phyloP scores from a whole-genome alignment of 1,139 yeast genomes.

The Yamadazyma sp. region DNA sequence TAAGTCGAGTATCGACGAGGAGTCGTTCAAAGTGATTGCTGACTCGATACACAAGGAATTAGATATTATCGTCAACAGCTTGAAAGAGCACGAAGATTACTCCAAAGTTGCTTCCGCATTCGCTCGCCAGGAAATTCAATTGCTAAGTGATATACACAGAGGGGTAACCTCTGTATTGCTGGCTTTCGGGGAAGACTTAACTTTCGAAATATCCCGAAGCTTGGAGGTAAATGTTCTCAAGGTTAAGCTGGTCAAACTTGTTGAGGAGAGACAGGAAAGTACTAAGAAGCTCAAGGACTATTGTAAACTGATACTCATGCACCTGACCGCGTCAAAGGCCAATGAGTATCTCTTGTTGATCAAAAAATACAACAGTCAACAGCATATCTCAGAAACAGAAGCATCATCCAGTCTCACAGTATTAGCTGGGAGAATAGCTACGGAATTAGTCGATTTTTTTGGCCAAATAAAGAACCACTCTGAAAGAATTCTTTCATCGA shows the following conservation, averaged over 20 bases:
- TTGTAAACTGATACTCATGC: neutral
- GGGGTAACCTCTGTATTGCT: conserved; percentile 5
- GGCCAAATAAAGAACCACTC: no score
- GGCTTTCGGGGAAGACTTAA: conserved; percentile 8
- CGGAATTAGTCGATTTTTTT: no score
- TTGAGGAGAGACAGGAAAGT: neutral
- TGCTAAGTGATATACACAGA: neutral
- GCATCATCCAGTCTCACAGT: no score
- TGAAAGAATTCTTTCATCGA: no score
- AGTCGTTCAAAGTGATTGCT: conserved; percentile 11
- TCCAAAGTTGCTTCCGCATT: neutral
- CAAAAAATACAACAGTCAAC: no score
- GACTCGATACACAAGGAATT: conserved; percentile 8
- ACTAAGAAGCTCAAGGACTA: neutral
- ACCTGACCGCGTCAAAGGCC: neutral
- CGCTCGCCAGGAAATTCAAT: no score
- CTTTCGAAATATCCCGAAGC: conserved; percentile 9
- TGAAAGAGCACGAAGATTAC: neutral
- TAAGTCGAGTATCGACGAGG: conserved; percentile 1
- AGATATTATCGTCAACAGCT: neutral
- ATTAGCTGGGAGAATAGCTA: no score
- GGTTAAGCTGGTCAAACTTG: conserved; percentile 10
- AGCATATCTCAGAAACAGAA: no score
- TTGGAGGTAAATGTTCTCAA: conserved; percentile 8
- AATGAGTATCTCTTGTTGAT: neutral